Evolutionary conservation across 345 rosid species (phyloP).

Genomic region (Gossypium bickii): DNA sequence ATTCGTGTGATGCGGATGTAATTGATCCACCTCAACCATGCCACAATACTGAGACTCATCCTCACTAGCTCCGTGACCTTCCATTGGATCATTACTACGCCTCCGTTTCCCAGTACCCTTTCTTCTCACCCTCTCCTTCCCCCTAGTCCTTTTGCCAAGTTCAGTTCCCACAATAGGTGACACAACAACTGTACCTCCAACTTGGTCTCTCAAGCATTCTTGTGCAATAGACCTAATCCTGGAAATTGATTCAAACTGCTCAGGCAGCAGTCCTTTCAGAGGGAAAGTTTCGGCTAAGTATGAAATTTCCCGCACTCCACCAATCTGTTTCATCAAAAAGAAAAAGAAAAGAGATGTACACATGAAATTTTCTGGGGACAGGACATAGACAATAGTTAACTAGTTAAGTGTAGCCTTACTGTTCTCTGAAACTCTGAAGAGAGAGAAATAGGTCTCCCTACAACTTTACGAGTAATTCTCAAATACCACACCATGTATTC

Average conservation of each 20-base stretch:
- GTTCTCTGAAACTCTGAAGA: constrained; percentile 79
- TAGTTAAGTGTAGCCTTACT: constrained; percentile 35
- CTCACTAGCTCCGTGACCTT: constrained; percentile 48
- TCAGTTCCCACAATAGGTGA: constrained; percentile 39
- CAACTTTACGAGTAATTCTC: constrained; percentile 71
- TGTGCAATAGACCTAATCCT: constrained; percentile 70
- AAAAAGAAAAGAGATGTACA: neutral
- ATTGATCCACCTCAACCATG: constrained; percentile 51
- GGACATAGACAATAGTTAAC: constrained; percentile 9
- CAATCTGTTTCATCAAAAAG: constrained; percentile 41
- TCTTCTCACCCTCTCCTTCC: constrained; percentile 81
- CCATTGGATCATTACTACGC: constrained; percentile 56
- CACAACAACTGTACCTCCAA: constrained; percentile 35
- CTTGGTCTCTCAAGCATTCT: constrained; percentile 79
- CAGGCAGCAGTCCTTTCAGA: constrained; percentile 60
- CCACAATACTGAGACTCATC: constrained; percentile 48
- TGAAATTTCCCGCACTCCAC: constrained; percentile 75
- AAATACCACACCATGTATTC: constrained; percentile 82
- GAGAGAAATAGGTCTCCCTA: constrained; percentile 83
- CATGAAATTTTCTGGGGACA: constrained; percentile 3
- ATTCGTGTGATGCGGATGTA: constrained; percentile 35
- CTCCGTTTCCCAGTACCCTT: constrained; percentile 60
- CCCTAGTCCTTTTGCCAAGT: constrained; percentile 66
- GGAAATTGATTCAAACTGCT: constrained; percentile 58
- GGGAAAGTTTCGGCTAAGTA: constrained; percentile 72